Evolutionary conservation across 2,329 filamentous ascomycete species (phyloP).

Genomic region (Chaetomium globosum): DNA sequence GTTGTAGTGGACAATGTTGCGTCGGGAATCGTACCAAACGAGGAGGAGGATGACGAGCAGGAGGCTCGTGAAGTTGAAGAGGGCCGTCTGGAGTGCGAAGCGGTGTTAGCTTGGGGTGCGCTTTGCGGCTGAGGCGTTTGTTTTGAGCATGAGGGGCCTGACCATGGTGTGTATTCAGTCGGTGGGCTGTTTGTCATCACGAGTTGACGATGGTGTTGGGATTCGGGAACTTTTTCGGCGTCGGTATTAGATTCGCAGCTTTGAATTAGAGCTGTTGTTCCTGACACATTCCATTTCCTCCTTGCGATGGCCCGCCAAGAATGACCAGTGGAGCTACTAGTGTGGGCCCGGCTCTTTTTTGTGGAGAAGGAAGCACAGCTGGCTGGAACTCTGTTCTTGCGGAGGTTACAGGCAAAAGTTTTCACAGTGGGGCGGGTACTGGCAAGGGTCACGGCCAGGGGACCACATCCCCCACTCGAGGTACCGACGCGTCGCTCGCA

Average conservation of each 20-base stretch:
- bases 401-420: too few relatives aligned
- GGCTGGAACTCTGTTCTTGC: too few relatives aligned
- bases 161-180: constrained; percentile 35
- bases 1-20: too few relatives aligned
- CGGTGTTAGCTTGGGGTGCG: constrained; percentile 15
- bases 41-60: constrained; percentile 91
- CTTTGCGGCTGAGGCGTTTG: background rate
- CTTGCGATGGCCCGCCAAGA: constrained; percentile 3
- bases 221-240: background rate
- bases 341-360: constrained; percentile 5
- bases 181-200: background rate
- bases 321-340: background rate
- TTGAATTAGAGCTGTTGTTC: background rate
- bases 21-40: constrained; percentile 61
- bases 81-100: constrained; percentile 67
- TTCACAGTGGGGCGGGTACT: too few relatives aligned
- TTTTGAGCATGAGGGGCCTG: constrained; percentile 1
- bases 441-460: too few relatives aligned
- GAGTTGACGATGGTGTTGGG: background rate
- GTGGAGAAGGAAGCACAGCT: constrained; percentile 12
- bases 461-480: too few relatives aligned
- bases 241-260: background rate
- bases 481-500: too few relatives aligned
- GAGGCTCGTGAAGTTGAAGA: constrained; percentile 99
- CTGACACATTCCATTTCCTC: constrained; percentile 9